Base-by-base conservation (phyloP, 352 stramenopile genomes). In the Phytophthora tubulina region DNA sequence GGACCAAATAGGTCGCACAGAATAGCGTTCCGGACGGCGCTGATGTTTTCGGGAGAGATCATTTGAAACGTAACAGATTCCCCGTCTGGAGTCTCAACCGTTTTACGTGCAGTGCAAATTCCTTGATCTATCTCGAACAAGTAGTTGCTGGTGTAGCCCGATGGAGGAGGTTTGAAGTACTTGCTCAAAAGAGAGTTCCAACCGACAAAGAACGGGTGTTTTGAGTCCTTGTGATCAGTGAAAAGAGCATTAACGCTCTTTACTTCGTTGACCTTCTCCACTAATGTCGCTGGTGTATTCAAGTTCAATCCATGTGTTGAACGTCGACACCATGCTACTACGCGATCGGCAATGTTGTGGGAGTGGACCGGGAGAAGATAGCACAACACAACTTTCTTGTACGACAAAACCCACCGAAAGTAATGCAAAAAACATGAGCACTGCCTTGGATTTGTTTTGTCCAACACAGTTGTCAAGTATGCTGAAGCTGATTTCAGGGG, bases 381-480 rank as follows among this genome's bases (percentile, higher is more conserved):
- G 6, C 46, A 52, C 3, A 55, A 14, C 4, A 60, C 50, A 1
- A 54, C 42, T 41, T 68, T 61, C 32, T 61, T 54, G n/a, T 59
- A 60, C 2, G 63, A 46, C n/a, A 13, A 61, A 61, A 4, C 61
- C 30, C 4, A 17, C 39, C 6, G 39, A 27, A 27, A 64, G 15
- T 30, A 64, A 32, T 6, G 46, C 54, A 32, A 65, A 64, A 45
- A 64, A 64, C 45, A 71, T 61, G n/a, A 71, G 1, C 7, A 71
- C 54, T 3, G 11, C 36, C 17, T 71, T 62, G 1, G 54, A 65
- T 10, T 71, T 71, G 52, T 71, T 66, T 44, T 71, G 63, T 3
- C 53, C 46, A 4, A 55, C 54, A 41, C 54, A 71, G 27, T 64
- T 59, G 36, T 70, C 53, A 1, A 64, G 63, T 2, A 53, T 4